Conservation (phyloP, 1,284 basidiomycete genomes). For the Irpex lacteus region DNA sequence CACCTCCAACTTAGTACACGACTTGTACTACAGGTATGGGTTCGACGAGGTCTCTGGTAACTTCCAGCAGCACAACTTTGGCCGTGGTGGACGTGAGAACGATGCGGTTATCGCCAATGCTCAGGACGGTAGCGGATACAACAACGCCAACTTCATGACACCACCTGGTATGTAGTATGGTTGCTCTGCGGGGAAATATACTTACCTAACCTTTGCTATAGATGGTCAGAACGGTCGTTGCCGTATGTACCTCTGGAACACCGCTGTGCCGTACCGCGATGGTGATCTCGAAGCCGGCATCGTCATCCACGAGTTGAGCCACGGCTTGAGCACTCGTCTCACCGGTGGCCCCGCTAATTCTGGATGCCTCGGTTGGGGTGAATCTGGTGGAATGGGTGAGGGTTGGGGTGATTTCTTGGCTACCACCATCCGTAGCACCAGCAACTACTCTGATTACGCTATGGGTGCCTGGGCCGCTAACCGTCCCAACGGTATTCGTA, state of each 20-base stretch:
- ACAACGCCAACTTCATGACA: constrained; percentile 87
- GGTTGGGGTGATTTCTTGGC: constrained; percentile 92
- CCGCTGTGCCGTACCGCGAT: constrained; percentile 85
- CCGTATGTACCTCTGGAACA: constrained; percentile 98
- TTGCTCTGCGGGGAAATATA: too few species aligned
- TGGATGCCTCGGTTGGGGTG: constrained; percentile 93
- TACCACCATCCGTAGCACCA: constrained; percentile 77
- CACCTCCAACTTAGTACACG: constrained; percentile 83
- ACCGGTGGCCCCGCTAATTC: constrained; percentile 94
- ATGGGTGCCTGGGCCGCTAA: constrained; percentile 98
- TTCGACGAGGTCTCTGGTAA: constrained; percentile 92
- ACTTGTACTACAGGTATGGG: constrained; percentile 73
- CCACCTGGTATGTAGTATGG: constrained; percentile 42
- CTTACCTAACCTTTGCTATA: too few species aligned
- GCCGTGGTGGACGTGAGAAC: constrained; percentile 79
- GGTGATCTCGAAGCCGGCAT: constrained; percentile 95
- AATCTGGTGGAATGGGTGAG: constrained; percentile 96
- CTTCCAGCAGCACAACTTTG: constrained; percentile 98
- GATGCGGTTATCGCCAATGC: constrained; percentile 95
- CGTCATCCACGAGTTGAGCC: constrained; percentile 86
- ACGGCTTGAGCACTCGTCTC: constrained; percentile 90
- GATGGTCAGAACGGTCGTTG: constrained; percentile 80
- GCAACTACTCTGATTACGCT: constrained; percentile 71
- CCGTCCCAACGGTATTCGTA: constrained; percentile 74
- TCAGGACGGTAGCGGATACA: constrained; percentile 91